Evolutionary conservation across 2,329 filamentous ascomycete species (phyloP), one percentile per base, ranked within the genome.

Genomic region (Paraconiothyrium brasiliense): DNA sequence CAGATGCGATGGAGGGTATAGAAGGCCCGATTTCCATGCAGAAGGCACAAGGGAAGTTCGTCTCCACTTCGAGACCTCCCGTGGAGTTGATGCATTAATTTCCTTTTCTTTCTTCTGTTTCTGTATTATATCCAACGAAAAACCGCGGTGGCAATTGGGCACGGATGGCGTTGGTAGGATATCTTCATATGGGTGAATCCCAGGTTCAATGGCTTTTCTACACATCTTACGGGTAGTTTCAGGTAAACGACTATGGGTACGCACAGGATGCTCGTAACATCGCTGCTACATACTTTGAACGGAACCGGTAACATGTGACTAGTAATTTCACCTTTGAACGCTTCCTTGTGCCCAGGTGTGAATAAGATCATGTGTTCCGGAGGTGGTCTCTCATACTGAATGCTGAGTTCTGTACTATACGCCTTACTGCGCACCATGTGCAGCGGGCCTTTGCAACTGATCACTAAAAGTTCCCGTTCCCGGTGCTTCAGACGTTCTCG

Each of bases 1-100:
- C 86, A 34, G 84, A 84, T 52, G 76, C 56, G 22, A 77, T 74
- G 76, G 72, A 77, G 50, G 76, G 75, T 3, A 57, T 78, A 7
- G 76, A 78, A 58, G 76, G 75, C 20, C 70, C 76, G 6, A 78
- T 78, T 24, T 66, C 71, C 32, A 67, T 69, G 20, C 71, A 76
- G 39, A 78, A 76, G 63, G 72, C 74, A 2, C 72, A 76, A 61
- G 76, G 76, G 34, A 71, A 72, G 54, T 67, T 65, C 2, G 46
- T 73, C 30, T 72, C 78, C 47, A 80, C 78, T 10, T 58, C 76
- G 13, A 67, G 78, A 57, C 78, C 78, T 30, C 78, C 78, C 13
- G 74, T 80, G 6, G 78, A 80, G 70, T 64, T 80, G 5, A 79
- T 80, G 76, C 60, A 70, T 8, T 77, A 63, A 67, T 51, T 56